These are phyloP conservation scores for Cylindrotheca closterium DNA, from an alignment of 108 stramenopile species.

Conservation along the genomic window DNA sequence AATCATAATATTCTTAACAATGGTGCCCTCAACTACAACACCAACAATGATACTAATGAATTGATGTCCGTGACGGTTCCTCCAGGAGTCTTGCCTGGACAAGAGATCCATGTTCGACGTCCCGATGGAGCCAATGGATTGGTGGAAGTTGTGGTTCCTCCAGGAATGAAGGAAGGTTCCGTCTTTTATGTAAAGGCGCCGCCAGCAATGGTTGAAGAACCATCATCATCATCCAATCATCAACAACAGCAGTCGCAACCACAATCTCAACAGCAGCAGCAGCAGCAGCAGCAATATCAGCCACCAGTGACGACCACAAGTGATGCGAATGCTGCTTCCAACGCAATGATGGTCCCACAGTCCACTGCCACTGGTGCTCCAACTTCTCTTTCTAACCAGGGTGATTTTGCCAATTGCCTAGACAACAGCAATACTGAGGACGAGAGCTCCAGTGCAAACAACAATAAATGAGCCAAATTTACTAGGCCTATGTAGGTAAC, in stretches of 20 bases:
- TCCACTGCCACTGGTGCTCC: too few species aligned
- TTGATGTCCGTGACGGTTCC: constrained; percentile 30
- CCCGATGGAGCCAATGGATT: constrained; percentile 29
- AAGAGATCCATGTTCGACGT: constrained; percentile 26
- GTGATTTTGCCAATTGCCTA: too few species aligned
- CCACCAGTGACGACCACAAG: background rate
- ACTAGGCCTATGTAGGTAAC: too few species aligned
- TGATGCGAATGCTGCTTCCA: background rate
- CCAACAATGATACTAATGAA: too few species aligned
- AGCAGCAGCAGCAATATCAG: background rate
- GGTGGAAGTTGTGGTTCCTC: constrained; percentile 23
- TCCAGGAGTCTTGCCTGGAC: constrained; percentile 22
- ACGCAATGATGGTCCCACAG: too few species aligned
- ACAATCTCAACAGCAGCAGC: background rate
- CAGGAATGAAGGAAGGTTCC: constrained; percentile 19
- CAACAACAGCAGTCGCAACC: background rate
- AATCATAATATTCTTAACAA: too few species aligned
- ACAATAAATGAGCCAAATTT: too few species aligned
- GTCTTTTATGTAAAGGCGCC: constrained; percentile 31
- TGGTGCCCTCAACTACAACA: too few species aligned
- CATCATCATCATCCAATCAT: constrained; percentile 1
- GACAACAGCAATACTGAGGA: too few species aligned
- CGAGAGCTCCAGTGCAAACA: too few species aligned
- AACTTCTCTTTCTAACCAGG: too few species aligned
- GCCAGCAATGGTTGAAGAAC: background rate